Evolutionary conservation across 176 grass and related monocot species (phyloP).

Genomic region (Lolium multiflorum): DNA sequence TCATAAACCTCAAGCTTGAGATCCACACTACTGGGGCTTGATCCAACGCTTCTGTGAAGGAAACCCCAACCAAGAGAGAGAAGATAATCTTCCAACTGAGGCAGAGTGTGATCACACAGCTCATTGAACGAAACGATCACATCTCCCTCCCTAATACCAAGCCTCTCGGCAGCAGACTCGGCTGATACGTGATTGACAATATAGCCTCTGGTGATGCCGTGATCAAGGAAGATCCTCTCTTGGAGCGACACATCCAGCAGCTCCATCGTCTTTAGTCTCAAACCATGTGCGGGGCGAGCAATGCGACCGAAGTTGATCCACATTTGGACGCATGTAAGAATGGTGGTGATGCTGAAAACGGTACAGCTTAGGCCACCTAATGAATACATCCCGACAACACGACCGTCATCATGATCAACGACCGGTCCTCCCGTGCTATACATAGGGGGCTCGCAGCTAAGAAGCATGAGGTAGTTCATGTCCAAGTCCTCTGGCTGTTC

Average conservation of each 20-base stretch:
- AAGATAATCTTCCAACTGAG: conserved; percentile 37
- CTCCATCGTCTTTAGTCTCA: not conserved
- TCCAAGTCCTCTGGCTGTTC: no score
- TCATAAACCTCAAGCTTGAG: conserved; percentile 1
- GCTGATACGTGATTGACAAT: not conserved
- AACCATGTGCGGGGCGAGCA: not conserved
- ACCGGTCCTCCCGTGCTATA: no score
- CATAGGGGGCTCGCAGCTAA: no score
- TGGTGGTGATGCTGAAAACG: not conserved
- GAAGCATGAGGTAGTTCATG: no score
- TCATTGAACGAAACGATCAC: conserved; percentile 25
- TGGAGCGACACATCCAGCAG: conserved; percentile 1
- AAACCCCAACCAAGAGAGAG: conserved; percentile 8
- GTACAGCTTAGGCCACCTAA: accelerated
- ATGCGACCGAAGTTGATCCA: not conserved
- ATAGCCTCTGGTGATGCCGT: not conserved
- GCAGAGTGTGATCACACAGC: not conserved
- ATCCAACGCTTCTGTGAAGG: not conserved
- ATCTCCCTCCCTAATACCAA: conserved; percentile 19
- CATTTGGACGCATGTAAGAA: conserved; percentile 8
- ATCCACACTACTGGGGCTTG: not conserved
- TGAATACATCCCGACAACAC: not conserved
- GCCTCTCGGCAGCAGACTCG: not conserved
- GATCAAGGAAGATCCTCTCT: not conserved
- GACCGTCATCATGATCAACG: not conserved